phyloP scores from a whole-genome alignment of 2,329 filamentous ascomycete species.

The Orbilia oligospora region DNA sequence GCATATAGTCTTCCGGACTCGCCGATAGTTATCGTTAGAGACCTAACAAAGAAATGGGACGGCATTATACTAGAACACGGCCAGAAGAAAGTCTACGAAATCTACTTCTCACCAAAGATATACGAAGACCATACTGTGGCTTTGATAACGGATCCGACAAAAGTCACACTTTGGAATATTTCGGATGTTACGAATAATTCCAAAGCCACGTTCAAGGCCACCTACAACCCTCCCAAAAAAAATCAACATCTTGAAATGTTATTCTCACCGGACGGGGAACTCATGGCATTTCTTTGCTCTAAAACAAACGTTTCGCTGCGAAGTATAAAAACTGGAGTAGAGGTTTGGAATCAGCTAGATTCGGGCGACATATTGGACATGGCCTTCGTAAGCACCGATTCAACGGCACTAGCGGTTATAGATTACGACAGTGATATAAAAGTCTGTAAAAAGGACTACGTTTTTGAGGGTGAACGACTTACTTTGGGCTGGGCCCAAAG shows the following conservation, averaged over 20 bases:
- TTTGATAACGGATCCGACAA: neutral
- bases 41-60: neutral
- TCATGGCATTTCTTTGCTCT: neutral
- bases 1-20: constrained; percentile 1
- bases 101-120: constrained; percentile 4
- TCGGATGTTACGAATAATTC: neutral
- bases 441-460: neutral
- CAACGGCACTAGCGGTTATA: neutral
- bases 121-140: constrained; percentile 1
- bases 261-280: constrained; percentile 1
- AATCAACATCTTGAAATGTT: neutral
- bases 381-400: neutral
- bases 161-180: constrained; percentile 6
- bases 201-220: neutral
- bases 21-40: constrained; percentile 8
- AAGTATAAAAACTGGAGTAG: neutral
- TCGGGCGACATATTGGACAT: neutral
- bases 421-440: neutral
- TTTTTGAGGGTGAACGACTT: neutral
- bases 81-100: neutral
- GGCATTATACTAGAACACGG: constrained; percentile 1
- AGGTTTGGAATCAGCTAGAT: neutral
- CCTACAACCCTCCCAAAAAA: neutral
- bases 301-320: neutral
- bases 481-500: neutral